Evolutionary conservation across 768 basidiomycete species (phyloP), one percentile per base, ranked within the genome.

Genomic region (Kwoniella shandongensis): DNA sequence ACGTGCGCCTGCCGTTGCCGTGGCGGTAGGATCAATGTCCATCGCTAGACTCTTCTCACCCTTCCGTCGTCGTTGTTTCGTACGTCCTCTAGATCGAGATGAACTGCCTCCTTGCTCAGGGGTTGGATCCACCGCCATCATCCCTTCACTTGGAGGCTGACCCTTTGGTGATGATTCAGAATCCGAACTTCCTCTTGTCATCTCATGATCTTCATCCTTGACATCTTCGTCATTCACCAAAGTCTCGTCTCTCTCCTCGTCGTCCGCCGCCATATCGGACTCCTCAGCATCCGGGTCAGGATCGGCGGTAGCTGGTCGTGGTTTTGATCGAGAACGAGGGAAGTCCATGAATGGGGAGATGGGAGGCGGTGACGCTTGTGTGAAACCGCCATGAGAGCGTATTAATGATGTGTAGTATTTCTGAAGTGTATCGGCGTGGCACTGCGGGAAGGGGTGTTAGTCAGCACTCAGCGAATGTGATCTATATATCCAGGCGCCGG

Each of bases 391-490:
- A 75, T 93, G 87, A 11, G 90, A 89, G 54, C 88, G 84, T 57
- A 92, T 88, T 72, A 97, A 88, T 74, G 89, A 94, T 79, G 88
- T 81, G 80, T 94, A 96, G 78, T 94, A 97, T 69, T 90, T 86
- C 77, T 96, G 89, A 39, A 96, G 83, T 66, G 89, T 81, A 67
- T 93, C 90, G 61, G 87, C 84, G 20, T 89, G 91, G 80, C 89
- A 91, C 92, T 96, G 79, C 13, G n/a, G 29, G 45, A 30, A 48
- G 47, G 50, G n/a, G n/a, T 6, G 32, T 6, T 32, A 6, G 32
- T 32, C 32, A 32, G 13, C 13, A 32, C n/a, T 32, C 32, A 32
- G 6, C 32, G 13, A 6, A 32, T 32, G 13, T 32, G 32, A 32
- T 13, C 7, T 6, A 13, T 13, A 32, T 13, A 6, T 6, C 32